Evolutionary conservation across 176 grass and related monocot species (phyloP).

Genomic region (Tillandsia fasciculata): DNA sequence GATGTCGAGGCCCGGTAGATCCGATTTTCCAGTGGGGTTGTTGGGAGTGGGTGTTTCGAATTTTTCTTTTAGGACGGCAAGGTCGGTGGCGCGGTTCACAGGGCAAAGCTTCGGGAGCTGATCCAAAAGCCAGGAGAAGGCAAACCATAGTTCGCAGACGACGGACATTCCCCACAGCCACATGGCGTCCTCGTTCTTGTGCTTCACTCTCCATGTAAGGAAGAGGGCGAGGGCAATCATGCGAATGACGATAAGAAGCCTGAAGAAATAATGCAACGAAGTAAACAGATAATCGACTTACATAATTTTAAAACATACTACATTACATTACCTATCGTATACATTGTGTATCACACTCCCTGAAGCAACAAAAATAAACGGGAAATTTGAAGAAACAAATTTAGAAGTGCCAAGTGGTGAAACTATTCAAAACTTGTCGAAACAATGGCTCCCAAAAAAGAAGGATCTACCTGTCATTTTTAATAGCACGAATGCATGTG

Average conservation of each 20-base stretch:
- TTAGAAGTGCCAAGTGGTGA: background rate
- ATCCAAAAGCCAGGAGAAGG: slow-evolving; percentile 87
- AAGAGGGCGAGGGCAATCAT: slow-evolving; percentile 57
- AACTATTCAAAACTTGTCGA: too few relatives aligned
- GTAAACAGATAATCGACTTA: background rate
- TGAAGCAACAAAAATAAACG: background rate
- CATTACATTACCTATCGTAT: background rate
- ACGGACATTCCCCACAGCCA: slow-evolving; percentile 99
- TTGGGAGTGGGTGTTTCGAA: slow-evolving; percentile 55
- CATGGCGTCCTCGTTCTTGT: slow-evolving; percentile 80
- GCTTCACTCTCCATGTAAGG: slow-evolving; percentile 66
- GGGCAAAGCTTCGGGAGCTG: slow-evolving; percentile 82
- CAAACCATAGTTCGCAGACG: slow-evolving; percentile 92
- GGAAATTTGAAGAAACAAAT: background rate
- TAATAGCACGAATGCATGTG: too few relatives aligned
- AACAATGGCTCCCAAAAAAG: too few relatives aligned
- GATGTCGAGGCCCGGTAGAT: slow-evolving; percentile 79
- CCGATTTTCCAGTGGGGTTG: slow-evolving; percentile 67
- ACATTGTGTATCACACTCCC: background rate
- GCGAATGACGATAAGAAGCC: slow-evolving; percentile 81
- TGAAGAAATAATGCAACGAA: slow-evolving; percentile 20
- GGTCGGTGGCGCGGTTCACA: slow-evolving; percentile 69
- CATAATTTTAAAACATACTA: background rate
- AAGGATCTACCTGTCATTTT: too few relatives aligned
- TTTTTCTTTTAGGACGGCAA: slow-evolving; percentile 81